A percentile compares a stretch with the other conserved stretches of the same genome.
Evolutionary conservation across 2,329 filamentous ascomycete species (phyloP).

Genomic region (Colletotrichum tropicicola): DNA sequence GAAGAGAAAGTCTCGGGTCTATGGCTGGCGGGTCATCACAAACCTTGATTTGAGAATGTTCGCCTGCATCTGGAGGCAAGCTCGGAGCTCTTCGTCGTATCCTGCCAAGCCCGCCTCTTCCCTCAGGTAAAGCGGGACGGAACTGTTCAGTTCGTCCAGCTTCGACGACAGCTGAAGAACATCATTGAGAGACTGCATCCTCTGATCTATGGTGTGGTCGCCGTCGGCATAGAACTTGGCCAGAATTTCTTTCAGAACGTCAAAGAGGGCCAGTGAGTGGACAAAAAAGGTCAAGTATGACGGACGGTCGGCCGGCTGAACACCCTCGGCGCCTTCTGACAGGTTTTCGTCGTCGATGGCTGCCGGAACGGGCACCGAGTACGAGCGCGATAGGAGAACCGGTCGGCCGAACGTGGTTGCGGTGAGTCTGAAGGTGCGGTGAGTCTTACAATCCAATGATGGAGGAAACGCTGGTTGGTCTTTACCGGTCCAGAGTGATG

Average conservation of each 20-base stretch:
- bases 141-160: background rate
- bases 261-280: slow-evolving; percentile 31
- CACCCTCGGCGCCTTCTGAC: slow-evolving; percentile 30
- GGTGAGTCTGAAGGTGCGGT: slow-evolving; percentile 27
- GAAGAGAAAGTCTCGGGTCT: too few species aligned
- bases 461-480: too few species aligned
- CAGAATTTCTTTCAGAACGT: slow-evolving; percentile 14
- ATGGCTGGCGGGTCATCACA: rapidly evolving
- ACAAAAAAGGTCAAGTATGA: slow-evolving; percentile 36
- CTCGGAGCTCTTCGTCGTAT: background rate
- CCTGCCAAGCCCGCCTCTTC: background rate
- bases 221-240: slow-evolving; percentile 1
- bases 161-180: background rate
- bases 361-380: slow-evolving; percentile 30
- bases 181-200: background rate
- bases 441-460: background rate
- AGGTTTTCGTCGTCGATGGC: slow-evolving; percentile 42
- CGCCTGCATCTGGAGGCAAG: slow-evolving; percentile 8
- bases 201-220: background rate
- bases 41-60: slow-evolving; percentile 15
- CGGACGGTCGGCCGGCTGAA: slow-evolving; percentile 31
- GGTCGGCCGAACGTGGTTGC: slow-evolving; percentile 40
- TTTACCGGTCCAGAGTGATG: slow-evolving; percentile 38
- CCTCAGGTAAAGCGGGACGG: background rate
- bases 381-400: slow-evolving; percentile 31